These are phyloP conservation scores for Ophiostoma triangulosporum DNA, from an alignment of 2,329 filamentous ascomycete species.

Conservation along the genomic window DNA sequence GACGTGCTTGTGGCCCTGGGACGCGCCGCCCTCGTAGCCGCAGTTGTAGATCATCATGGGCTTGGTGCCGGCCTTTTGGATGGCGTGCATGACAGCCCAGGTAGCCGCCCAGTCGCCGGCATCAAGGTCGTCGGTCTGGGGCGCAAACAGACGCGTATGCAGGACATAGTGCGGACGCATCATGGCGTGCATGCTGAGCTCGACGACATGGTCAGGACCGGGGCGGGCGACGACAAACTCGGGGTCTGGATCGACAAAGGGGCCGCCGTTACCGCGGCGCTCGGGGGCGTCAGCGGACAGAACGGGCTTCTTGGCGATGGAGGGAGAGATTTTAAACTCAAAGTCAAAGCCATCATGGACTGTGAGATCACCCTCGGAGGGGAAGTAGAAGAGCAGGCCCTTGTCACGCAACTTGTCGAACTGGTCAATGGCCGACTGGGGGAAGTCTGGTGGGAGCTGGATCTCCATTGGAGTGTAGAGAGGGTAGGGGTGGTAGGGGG, in stretches of 20 bases:
- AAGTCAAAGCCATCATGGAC: slow-evolving; percentile 13
- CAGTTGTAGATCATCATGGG: slow-evolving; percentile 32
- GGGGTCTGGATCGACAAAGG: slow-evolving; percentile 19
- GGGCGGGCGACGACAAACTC: slow-evolving; percentile 18
- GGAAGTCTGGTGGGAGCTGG: slow-evolving; percentile 10
- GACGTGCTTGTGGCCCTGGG: slow-evolving; percentile 31
- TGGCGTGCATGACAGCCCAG: slow-evolving; percentile 22
- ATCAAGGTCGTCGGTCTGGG: slow-evolving; percentile 25
- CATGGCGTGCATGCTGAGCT: slow-evolving; percentile 25
- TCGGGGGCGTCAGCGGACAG: slow-evolving; percentile 16
- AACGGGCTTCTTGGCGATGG: slow-evolving; percentile 15
- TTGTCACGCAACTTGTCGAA: slow-evolving; percentile 11
- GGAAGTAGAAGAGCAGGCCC: slow-evolving; percentile 13
- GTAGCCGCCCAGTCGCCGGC: slow-evolving; percentile 22
- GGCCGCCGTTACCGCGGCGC: slow-evolving; percentile 14
- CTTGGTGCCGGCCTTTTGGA: slow-evolving; percentile 11
- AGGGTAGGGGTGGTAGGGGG: neutral
- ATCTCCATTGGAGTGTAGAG: slow-evolving; percentile 3
- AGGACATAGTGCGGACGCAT: slow-evolving; percentile 24
- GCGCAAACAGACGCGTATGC: slow-evolving; percentile 24
- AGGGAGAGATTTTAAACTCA: slow-evolving; percentile 18
- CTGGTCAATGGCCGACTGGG: slow-evolving; percentile 9
- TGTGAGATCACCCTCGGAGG: slow-evolving; percentile 9
- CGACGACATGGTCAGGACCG: slow-evolving; percentile 20
- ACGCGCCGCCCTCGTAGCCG: slow-evolving; percentile 28